Base-by-base conservation (phyloP, 139 green algal genomes). In the Protoeuglena noctilucae region DNA sequence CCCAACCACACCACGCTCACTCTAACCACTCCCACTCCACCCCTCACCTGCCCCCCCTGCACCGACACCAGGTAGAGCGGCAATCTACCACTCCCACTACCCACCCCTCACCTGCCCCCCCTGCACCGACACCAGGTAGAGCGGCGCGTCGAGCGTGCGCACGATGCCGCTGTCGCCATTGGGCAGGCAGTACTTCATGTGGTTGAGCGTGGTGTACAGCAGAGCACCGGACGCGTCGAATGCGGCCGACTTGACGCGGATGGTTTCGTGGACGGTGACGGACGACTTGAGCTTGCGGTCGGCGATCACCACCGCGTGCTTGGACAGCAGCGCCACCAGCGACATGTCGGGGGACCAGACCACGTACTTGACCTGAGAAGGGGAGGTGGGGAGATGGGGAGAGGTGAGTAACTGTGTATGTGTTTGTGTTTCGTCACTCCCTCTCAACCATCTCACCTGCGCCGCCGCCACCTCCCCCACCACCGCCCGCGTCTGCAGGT, bases 171-270 rank as follows among this genome's bases (percentile, higher is more conserved):
- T 79, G 80, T 99, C 92, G 4, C 92, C 92, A 64, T 94, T 95
- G 54, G 91, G 87, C 62, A 99, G 76, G 75, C 87, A 96, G 78
- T 94, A 94, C 67, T 99, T 99, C 70, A 99, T 83, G 86, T 99
- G 92, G 76, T 99, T 99, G 19, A 98, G 81, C 2, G 89, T 99
- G 47, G 89, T 95, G 80, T 99, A 99, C 18, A 99, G 60, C 40
- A 99, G 85, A 53, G 96, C 91, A 51, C 88, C 87, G 53, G 57
- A 78, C 65, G 95, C 85, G 57, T 97, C 92, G 87, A 89, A 99
- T 2, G 91, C 91, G 28, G 88, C 92, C 31, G 57, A 77, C 77
- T 95, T 94, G 46, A 94, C 84, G 30, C 90, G 75, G 67, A 98
- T 96, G 23, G 86, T 95, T 68, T 98, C 90, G 60, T 98, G 90